Percentiles rank a stretch among this genome's conserved stretches.
phyloP scores from a whole-genome alignment of 257 asterid species.

The Przewalskia tangutica region DNA sequence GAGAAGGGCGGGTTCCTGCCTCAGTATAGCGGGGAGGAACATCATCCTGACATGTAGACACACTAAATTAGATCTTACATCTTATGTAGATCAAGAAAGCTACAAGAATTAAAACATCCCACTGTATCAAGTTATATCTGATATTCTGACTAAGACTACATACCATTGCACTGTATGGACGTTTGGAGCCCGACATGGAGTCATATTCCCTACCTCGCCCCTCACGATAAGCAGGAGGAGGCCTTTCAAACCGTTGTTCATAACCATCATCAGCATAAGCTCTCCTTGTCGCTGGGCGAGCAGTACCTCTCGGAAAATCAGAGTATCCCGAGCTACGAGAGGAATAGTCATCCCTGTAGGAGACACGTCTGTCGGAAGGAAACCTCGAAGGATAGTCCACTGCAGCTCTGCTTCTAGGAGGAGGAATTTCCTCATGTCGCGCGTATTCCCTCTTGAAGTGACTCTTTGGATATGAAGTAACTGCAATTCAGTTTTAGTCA shows the following conservation, averaged over 20 bases:
- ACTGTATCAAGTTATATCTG: not conserved
- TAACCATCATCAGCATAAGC: slow-evolving; percentile 78
- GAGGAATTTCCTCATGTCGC: slow-evolving; percentile 58
- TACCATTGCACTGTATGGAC: slow-evolving; percentile 69
- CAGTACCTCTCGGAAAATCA: slow-evolving; percentile 60
- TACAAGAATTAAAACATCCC: not conserved
- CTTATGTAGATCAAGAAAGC: not conserved
- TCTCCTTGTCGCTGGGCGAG: slow-evolving; percentile 64
- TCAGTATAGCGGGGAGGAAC: slow-evolving; percentile 79
- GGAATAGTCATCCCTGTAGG: slow-evolving; percentile 69
- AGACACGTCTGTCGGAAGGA: slow-evolving; percentile 56
- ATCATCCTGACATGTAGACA: slow-evolving; percentile 49
- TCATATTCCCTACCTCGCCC: slow-evolving; percentile 67
- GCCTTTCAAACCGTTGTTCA: slow-evolving; percentile 77
- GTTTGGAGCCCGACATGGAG: slow-evolving; percentile 78
- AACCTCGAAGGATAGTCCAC: slow-evolving; percentile 53
- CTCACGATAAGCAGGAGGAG: slow-evolving; percentile 68
- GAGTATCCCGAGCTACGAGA: slow-evolving; percentile 72
- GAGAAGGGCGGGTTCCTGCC: slow-evolving; percentile 73
- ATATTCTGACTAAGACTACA: not conserved
- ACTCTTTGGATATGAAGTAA: slow-evolving; percentile 63
- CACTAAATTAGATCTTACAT: slow-evolving; percentile 13
- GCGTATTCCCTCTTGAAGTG: slow-evolving; percentile 65
- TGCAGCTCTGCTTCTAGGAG: slow-evolving; percentile 69
- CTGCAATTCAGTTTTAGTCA: slow-evolving; percentile 26